These are phyloP conservation scores for Dothideomycetidae sp. DNA, from an alignment of 2,329 filamentous ascomycete species.

Conservation along the genomic window DNA sequence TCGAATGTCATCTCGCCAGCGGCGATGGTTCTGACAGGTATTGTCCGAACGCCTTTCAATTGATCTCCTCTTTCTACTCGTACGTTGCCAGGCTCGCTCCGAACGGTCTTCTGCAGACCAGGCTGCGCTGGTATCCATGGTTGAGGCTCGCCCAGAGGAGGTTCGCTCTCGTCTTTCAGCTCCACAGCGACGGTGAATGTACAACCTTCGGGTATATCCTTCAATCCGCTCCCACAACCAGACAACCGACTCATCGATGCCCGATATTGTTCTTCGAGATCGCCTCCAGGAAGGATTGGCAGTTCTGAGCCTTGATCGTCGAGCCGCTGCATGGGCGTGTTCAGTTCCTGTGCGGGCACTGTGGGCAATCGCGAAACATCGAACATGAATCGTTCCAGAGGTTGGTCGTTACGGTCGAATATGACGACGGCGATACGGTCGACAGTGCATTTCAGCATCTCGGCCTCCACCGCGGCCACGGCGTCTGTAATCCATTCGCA, in stretches of 20 bases:
- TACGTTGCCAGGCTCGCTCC: neutral
- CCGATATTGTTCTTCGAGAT: conserved; percentile 60
- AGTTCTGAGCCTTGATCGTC: conserved; percentile 17
- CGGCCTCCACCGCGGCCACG: conserved; percentile 53
- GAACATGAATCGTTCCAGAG: conserved; percentile 47
- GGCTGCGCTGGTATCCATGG: conserved; percentile 48
- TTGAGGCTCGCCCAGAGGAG: conserved; percentile 37
- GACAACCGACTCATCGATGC: conserved; percentile 51
- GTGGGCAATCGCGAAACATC: conserved; percentile 43
- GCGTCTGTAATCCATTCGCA: conserved; percentile 78
- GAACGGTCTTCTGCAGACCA: conserved; percentile 23
- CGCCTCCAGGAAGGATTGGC: conserved; percentile 23
- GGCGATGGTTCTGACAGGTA: conserved; percentile 48
- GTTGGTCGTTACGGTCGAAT: conserved; percentile 36
- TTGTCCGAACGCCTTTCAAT: conserved; percentile 29
- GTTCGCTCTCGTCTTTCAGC: conserved; percentile 44
- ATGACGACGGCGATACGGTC: conserved; percentile 43
- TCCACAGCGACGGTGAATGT: conserved; percentile 68
- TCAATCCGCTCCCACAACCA: conserved; percentile 43
- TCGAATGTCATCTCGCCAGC: conserved; percentile 53
- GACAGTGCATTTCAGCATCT: conserved; percentile 49
- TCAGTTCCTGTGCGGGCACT: conserved; percentile 32
- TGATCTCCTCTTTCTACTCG: neutral
- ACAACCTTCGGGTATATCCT: conserved; percentile 46
- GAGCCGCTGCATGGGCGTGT: conserved; percentile 36